A percentile compares a stretch with the other conserved stretches of the same genome.
Evolutionary conservation across 140 eudicot genomes (phyloP).

Genomic region (Cichorium intybus): DNA sequence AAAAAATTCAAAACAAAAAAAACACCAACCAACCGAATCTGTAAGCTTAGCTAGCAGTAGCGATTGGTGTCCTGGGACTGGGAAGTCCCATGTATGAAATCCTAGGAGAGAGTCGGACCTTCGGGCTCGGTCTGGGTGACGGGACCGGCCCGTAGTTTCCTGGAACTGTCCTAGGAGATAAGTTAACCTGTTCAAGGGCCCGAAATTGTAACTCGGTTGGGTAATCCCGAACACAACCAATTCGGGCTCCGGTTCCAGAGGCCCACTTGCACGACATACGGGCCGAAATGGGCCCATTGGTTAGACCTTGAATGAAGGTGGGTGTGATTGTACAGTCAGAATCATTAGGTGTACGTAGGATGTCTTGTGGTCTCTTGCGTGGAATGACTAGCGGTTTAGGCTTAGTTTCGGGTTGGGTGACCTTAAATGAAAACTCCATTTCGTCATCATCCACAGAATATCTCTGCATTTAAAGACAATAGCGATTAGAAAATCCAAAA

Average conservation of each 20-base stretch:
- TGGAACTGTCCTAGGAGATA: constrained; percentile 63
- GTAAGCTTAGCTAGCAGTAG: constrained; percentile 42
- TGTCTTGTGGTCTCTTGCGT: constrained; percentile 32
- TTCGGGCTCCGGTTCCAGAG: constrained; percentile 83
- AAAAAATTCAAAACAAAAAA: background rate
- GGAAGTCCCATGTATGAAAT: constrained; percentile 83
- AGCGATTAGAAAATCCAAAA: background rate
- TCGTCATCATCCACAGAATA: constrained; percentile 74
- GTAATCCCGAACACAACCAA: constrained; percentile 85
- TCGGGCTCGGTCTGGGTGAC: constrained; percentile 85
- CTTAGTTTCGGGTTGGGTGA: constrained; percentile 40
- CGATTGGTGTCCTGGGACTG: constrained; percentile 72
- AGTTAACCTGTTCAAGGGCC: constrained; percentile 90
- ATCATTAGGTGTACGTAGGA: constrained; percentile 9
- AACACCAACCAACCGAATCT: background rate
- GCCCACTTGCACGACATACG: constrained; percentile 76
- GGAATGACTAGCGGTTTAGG: constrained; percentile 31
- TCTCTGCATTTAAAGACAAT: constrained; percentile 38
- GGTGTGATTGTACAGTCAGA: constrained; percentile 25
- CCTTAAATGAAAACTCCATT: constrained; percentile 39
- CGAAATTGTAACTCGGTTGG: constrained; percentile 75
- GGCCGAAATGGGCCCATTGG: constrained; percentile 25
- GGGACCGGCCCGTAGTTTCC: constrained; percentile 76
- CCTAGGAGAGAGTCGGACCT: constrained; percentile 72
- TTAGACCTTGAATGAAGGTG: constrained; percentile 15